Evolutionary conservation across 345 rosid species (phyloP).

Genomic region (Balakata baccata): DNA sequence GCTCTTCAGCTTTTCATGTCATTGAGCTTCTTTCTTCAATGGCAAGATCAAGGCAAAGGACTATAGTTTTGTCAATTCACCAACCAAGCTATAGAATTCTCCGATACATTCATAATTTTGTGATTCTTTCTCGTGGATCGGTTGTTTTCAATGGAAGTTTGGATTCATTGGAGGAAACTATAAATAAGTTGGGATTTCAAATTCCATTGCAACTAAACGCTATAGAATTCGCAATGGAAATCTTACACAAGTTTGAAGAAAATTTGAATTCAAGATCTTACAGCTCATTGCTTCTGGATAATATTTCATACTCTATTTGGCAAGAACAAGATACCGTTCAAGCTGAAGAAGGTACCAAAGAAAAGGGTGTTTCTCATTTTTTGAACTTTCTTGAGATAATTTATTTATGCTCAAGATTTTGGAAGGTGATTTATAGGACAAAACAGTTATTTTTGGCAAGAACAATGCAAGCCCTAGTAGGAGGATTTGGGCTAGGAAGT

Average conservation of each 20-base stretch:
- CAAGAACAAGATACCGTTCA: constrained; percentile 15
- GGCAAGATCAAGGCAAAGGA: constrained; percentile 24
- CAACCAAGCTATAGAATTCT: constrained; percentile 33
- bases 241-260: constrained; percentile 44
- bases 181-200: constrained; percentile 51
- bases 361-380: constrained; percentile 12
- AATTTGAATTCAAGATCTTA: constrained; percentile 22
- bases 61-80: constrained; percentile 25
- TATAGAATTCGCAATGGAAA: constrained; percentile 83
- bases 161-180: constrained; percentile 57
- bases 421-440: constrained; percentile 78
- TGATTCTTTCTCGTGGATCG: constrained; percentile 29
- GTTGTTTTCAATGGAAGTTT: constrained; percentile 47
- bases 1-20: constrained; percentile 28
- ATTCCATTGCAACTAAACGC: constrained; percentile 69
- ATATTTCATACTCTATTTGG: constrained; percentile 31
- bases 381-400: constrained; percentile 48
- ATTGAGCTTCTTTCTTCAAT: constrained; percentile 26
- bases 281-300: not conserved
- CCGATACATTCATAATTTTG: constrained; percentile 15
- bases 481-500: constrained; percentile 75
- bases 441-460: constrained; percentile 74
- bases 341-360: constrained; percentile 16
- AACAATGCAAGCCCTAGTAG: constrained; percentile 83
- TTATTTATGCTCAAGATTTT: constrained; percentile 68